Percentiles rank a stretch among this genome's conserved stretches.
phyloP scores from a whole-genome alignment of 495 filamentous ascomycete species.

The Penicillium macrosclerotiorum region DNA sequence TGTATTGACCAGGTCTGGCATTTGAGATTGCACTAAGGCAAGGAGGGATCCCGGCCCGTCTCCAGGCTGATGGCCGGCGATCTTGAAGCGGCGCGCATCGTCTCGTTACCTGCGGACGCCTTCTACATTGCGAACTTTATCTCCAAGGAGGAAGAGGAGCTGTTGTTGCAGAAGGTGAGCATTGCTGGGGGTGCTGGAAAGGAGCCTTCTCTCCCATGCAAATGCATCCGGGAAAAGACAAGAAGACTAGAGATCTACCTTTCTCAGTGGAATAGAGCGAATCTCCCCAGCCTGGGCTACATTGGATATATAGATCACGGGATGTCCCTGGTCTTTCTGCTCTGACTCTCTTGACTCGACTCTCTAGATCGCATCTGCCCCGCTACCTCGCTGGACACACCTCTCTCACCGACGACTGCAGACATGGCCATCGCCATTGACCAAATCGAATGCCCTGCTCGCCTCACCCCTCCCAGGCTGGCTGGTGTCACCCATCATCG shows the following conservation, averaged over 20 bases:
- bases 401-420: constrained; percentile 86
- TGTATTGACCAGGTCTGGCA: too few relatives aligned
- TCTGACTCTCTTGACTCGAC: not conserved
- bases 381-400: constrained; percentile 78
- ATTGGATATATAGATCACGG: not conserved
- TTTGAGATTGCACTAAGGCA: too few relatives aligned
- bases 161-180: constrained; percentile 66
- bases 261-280: too few relatives aligned
- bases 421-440: constrained; percentile 81
- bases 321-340: not conserved
- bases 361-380: constrained; percentile 49
- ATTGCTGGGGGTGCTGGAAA: too few relatives aligned
- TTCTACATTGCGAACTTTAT: constrained; percentile 93
- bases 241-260: too few relatives aligned
- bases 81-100: constrained; percentile 52
- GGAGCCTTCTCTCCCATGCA: too few relatives aligned
- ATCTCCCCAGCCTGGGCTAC: not conserved
- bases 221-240: too few relatives aligned
- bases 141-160: constrained; percentile 66
- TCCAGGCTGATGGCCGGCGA: constrained; percentile 9
- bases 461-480: constrained; percentile 72
- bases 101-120: constrained; percentile 59
- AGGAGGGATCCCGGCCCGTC: too few relatives aligned
- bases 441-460: constrained; percentile 68
- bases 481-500: constrained; percentile 68